These are phyloP conservation scores for Orbilia brochopaga DNA, from an alignment of 2,329 filamentous ascomycete species.

Conservation along the genomic window DNA sequence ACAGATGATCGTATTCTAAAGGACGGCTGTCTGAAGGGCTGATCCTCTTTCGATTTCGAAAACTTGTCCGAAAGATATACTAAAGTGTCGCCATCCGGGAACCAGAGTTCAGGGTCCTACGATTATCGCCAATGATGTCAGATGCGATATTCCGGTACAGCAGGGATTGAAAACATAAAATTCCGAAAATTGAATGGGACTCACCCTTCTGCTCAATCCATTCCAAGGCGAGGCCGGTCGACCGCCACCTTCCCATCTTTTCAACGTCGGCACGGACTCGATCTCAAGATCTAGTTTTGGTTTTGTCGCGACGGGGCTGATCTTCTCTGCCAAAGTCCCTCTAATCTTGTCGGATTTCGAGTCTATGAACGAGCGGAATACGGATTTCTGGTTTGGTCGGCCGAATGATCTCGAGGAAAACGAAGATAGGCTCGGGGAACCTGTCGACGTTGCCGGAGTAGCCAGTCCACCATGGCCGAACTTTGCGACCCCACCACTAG, in stretches of 20 bases:
- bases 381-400: conserved; percentile 50
- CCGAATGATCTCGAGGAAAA: conserved; percentile 49
- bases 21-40: conserved; percentile 60
- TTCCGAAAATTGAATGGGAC: conserved; percentile 9
- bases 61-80: conserved; percentile 63
- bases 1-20: conserved; percentile 67
- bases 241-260: conserved; percentile 54
- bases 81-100: conserved; percentile 67
- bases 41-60: conserved; percentile 57
- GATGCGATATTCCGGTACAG: too few species aligned
- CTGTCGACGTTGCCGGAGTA: conserved; percentile 53
- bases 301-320: conserved; percentile 45
- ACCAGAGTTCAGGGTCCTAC: conserved; percentile 68
- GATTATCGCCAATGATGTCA: too few species aligned
- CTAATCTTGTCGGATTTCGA: conserved; percentile 54
- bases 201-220: conserved; percentile 37
- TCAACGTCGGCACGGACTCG: conserved; percentile 48
- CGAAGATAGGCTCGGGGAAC: conserved; percentile 51
- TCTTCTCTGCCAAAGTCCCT: conserved; percentile 50
- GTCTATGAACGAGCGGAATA: conserved; percentile 53
- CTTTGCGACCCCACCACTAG: conserved; percentile 52
- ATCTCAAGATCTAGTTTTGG: conserved; percentile 40
- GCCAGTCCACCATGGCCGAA: conserved; percentile 52
- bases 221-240: conserved; percentile 52
- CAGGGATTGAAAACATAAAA: too few species aligned